These are phyloP conservation scores for Glycine soja DNA, from an alignment of 306 rosid genomes.

Conservation along the genomic window DNA sequence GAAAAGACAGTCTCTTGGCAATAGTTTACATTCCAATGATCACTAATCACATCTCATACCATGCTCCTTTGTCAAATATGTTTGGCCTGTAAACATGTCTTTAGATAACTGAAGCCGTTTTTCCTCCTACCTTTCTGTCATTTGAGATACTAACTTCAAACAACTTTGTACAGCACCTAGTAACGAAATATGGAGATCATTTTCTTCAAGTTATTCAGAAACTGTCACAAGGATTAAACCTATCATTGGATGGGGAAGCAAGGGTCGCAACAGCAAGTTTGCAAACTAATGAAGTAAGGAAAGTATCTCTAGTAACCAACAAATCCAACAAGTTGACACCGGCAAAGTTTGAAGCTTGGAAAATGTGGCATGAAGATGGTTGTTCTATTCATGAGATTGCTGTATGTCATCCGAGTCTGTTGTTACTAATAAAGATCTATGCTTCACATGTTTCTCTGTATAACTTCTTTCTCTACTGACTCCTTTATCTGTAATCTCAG, in stretches of 20 bases:
- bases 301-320: slow-evolving; percentile 54
- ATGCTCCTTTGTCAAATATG: slow-evolving; percentile 27
- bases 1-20: slow-evolving; percentile 33
- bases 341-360: slow-evolving; percentile 85
- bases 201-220: slow-evolving; percentile 65
- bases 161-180: slow-evolving; percentile 69
- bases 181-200: slow-evolving; percentile 71
- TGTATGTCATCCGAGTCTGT: slow-evolving; percentile 56
- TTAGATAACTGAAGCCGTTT: not conserved
- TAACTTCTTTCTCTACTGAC: slow-evolving; percentile 12
- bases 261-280: not conserved
- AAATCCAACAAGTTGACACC: slow-evolving; percentile 58
- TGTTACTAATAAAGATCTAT: slow-evolving; percentile 5
- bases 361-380: slow-evolving; percentile 85
- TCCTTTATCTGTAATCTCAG: slow-evolving; percentile 50
- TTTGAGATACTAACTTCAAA: slow-evolving; percentile 48
- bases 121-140: slow-evolving; percentile 2
- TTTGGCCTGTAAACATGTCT: slow-evolving; percentile 24
- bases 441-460: slow-evolving; percentile 29
- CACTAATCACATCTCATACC: slow-evolving; percentile 31
- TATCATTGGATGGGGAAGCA: slow-evolving; percentile 73
- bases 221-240: slow-evolving; percentile 60
- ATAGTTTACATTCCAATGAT: slow-evolving; percentile 16
- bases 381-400: slow-evolving; percentile 72
- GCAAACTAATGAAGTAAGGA: slow-evolving; percentile 39